These are phyloP conservation scores for Citropsis articulata DNA, from an alignment of 345 rosid genomes.

Conservation along the genomic window DNA sequence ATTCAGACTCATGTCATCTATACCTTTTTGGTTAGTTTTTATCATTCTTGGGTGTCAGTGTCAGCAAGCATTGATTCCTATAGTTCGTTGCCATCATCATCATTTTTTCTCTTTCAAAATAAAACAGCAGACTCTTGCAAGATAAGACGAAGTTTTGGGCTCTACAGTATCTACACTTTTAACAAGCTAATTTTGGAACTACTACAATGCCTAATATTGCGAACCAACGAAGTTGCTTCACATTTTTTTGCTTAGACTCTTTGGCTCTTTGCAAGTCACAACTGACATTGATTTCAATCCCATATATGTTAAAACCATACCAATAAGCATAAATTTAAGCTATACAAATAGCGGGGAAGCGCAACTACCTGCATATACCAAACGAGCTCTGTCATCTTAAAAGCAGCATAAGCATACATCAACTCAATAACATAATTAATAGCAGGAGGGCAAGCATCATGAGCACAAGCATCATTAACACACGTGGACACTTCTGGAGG, in stretches of 20 bases:
- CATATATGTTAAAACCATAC: too few relatives aligned
- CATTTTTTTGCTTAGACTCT: neutral
- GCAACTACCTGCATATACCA: constrained; percentile 39
- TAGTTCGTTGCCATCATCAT: too few relatives aligned
- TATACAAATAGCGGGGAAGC: neutral
- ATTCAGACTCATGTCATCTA: too few relatives aligned
- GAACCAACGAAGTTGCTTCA: neutral
- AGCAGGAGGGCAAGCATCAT: constrained; percentile 45
- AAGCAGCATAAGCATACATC: constrained; percentile 37
- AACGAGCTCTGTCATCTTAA: constrained; percentile 34
- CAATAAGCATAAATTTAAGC: too few relatives aligned
- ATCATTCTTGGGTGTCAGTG: too few relatives aligned
- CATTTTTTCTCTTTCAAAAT: too few relatives aligned
- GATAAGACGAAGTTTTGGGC: too few relatives aligned
- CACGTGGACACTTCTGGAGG: constrained; percentile 44
- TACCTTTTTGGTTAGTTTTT: too few relatives aligned
- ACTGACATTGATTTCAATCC: too few relatives aligned
- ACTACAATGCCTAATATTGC: neutral
- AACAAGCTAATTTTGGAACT: neutral
- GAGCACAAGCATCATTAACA: constrained; percentile 34
- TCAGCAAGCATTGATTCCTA: too few relatives aligned
- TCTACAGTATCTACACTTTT: too few relatives aligned
- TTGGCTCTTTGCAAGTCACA: neutral
- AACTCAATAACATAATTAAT: constrained; percentile 38
- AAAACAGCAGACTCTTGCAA: too few relatives aligned